Conservation (phyloP, 495 filamentous ascomycete genomes). For the Talaromyces nanjingensis region DNA sequence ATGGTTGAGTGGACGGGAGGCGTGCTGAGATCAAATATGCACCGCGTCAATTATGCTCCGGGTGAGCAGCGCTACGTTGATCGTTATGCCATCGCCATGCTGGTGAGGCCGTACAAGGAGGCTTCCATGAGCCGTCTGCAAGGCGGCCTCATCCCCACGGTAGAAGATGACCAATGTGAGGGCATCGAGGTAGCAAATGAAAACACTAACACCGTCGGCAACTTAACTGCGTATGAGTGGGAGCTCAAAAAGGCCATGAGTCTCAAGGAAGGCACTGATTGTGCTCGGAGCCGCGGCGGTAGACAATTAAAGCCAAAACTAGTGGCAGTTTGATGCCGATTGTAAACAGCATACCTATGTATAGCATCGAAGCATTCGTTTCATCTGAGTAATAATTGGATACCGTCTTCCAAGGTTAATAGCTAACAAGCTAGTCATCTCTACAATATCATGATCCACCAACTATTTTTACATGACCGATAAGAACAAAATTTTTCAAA, state of each 20-base stretch:
- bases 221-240: slow-evolving; percentile 3
- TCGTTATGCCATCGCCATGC: background rate
- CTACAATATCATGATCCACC: no score
- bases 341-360: no score
- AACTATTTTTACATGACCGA: no score
- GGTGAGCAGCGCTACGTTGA: background rate
- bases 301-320: background rate
- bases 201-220: background rate
- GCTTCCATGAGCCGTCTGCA: slow-evolving; percentile 1
- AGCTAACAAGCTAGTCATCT: no score
- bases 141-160: slow-evolving; percentile 3
- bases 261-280: background rate
- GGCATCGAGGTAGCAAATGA: background rate
- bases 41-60: slow-evolving; percentile 33
- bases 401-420: no score
- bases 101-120: slow-evolving; percentile 6
- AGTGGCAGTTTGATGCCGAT: no score
- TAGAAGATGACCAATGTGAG: background rate
- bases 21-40: slow-evolving; percentile 46
- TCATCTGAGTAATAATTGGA: no score
- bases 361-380: no score
- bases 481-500: no score
- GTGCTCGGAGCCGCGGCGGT: background rate
- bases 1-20: slow-evolving; percentile 43
- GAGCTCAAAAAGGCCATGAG: slow-evolving; percentile 2